Percentiles rank a stretch among this genome's conserved stretches.
Evolutionary conservation across 768 basidiomycete species (phyloP).

Genomic region (Termitomyces sp.): DNA sequence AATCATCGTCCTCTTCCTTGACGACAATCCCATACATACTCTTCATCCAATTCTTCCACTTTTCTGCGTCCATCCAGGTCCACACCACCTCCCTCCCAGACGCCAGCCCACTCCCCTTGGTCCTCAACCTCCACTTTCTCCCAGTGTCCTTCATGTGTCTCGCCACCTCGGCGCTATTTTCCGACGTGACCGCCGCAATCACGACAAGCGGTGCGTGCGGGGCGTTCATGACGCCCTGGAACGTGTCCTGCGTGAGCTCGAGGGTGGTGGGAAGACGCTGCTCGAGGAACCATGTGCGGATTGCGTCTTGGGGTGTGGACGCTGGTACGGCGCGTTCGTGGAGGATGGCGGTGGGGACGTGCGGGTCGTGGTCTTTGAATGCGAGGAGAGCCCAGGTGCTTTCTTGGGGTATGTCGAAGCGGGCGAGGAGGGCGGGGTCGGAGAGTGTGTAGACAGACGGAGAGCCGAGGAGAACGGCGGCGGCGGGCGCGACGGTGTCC

Average conservation of each 20-base stretch:
- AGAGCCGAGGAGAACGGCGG: conserved; percentile 43
- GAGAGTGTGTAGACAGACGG: conserved; percentile 42
- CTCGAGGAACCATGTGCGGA: conserved; percentile 56
- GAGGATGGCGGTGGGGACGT: conserved; percentile 44
- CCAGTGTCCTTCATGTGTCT: conserved; percentile 50
- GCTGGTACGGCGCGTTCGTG: conserved; percentile 21
- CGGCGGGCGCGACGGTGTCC: conserved; percentile 35
- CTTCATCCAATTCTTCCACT: conserved; percentile 89
- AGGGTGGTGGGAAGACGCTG: conserved; percentile 72
- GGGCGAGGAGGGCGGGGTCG: conserved; percentile 32
- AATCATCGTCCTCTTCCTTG: conserved; percentile 19
- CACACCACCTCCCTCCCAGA: conserved; percentile 68
- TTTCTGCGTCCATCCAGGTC: conserved; percentile 83
- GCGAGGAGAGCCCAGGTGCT: conserved; percentile 64
- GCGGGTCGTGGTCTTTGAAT: conserved; percentile 55
- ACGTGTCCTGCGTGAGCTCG: conserved; percentile 76
- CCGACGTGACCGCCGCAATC: conserved; percentile 51
- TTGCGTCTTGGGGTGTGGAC: conserved; percentile 24
- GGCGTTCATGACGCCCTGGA: conserved; percentile 84
- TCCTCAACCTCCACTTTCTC: conserved; percentile 54
- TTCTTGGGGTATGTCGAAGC: conserved; percentile 32
- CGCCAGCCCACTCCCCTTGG: conserved; percentile 35
- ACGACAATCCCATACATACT: conserved; percentile 77
- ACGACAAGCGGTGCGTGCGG: conserved; percentile 75
- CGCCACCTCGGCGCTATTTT: conserved; percentile 37